A percentile compares a stretch with the other conserved stretches of the same genome.
phyloP scores from a whole-genome alignment of 305 asterid species.

The Rubia balearica region DNA sequence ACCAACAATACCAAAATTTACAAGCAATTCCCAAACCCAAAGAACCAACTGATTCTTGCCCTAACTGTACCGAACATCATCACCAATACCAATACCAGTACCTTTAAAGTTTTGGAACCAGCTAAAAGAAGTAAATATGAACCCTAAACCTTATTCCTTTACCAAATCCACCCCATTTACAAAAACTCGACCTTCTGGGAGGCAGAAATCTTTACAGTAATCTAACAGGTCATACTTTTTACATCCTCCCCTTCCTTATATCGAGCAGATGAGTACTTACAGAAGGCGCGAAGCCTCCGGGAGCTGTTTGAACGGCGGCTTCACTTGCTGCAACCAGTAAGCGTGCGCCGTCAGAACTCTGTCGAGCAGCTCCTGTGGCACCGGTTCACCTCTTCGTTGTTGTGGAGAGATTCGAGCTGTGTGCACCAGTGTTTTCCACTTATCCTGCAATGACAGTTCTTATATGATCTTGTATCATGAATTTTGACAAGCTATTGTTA shows the following conservation, averaged over 20 bases:
- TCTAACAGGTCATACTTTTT: slow-evolving; percentile 17
- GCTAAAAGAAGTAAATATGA: background rate
- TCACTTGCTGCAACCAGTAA: slow-evolving; percentile 90
- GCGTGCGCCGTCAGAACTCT: slow-evolving; percentile 85
- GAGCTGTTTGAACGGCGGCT: slow-evolving; percentile 66
- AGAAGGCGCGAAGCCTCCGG: slow-evolving; percentile 54
- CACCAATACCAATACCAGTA: background rate
- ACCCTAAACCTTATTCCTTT: slow-evolving; percentile 22
- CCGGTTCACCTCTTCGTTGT: slow-evolving; percentile 96
- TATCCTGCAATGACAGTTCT: slow-evolving; percentile 45
- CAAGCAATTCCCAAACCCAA: slow-evolving; percentile 5
- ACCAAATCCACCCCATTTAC: slow-evolving; percentile 18
- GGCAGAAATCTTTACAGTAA: slow-evolving; percentile 9
- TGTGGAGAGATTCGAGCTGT: slow-evolving; percentile 97
- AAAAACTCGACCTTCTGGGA: slow-evolving; percentile 12
- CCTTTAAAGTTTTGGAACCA: slow-evolving; percentile 13
- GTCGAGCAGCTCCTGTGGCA: slow-evolving; percentile 91
- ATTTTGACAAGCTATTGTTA: background rate
- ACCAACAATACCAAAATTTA: slow-evolving; percentile 7
- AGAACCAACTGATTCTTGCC: background rate
- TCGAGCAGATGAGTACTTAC: slow-evolving; percentile 11
- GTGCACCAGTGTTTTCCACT: slow-evolving; percentile 97
- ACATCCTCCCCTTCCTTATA: slow-evolving; percentile 5
- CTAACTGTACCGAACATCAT: background rate
- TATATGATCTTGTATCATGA: background rate